A percentile compares a stretch with the other conserved stretches of the same genome.
Conservation (phyloP, 78 protist genomes). For the Dictyostelium intermedium region DNA sequence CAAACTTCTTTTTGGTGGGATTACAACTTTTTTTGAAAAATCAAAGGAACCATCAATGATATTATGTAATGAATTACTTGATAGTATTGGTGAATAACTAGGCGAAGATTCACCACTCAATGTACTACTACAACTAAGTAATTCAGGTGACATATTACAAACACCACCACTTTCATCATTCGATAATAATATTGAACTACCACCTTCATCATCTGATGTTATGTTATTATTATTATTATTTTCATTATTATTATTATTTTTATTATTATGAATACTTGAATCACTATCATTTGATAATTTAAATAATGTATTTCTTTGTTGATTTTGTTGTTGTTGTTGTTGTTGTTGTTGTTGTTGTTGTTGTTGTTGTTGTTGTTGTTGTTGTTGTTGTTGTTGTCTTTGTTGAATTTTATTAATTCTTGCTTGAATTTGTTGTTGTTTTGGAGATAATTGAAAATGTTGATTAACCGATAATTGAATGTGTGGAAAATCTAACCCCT, state of each 20-base stretch:
- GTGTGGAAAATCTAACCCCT: conserved; percentile 56
- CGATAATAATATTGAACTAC: not conserved
- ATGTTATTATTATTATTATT: not conserved
- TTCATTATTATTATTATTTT: too few species aligned
- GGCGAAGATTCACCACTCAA: not conserved
- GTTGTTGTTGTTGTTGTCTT: not conserved
- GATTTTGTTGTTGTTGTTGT: not conserved
- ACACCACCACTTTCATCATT: not conserved
- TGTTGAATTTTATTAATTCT: not conserved
- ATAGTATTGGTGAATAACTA: not conserved
- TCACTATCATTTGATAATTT: not conserved
- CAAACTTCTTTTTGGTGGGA: not conserved
- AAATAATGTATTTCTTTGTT: not conserved
- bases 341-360: conserved; percentile 2
- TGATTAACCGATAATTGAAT: not conserved
- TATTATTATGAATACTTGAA: not conserved
- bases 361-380: not conserved
- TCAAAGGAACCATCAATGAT: not conserved
- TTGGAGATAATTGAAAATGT: conserved; percentile 2
- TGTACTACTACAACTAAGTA: not conserved
- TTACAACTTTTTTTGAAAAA: not conserved
- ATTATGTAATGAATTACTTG: conserved; percentile 3
- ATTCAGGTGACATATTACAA: not conserved
- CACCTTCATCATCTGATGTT: not conserved
- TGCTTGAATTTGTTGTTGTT: not conserved